Evolutionary conservation across 352 stramenopile genomes (phyloP), one percentile per base, ranked within the genome.

Genomic region (Phytophthora kernoviae): DNA sequence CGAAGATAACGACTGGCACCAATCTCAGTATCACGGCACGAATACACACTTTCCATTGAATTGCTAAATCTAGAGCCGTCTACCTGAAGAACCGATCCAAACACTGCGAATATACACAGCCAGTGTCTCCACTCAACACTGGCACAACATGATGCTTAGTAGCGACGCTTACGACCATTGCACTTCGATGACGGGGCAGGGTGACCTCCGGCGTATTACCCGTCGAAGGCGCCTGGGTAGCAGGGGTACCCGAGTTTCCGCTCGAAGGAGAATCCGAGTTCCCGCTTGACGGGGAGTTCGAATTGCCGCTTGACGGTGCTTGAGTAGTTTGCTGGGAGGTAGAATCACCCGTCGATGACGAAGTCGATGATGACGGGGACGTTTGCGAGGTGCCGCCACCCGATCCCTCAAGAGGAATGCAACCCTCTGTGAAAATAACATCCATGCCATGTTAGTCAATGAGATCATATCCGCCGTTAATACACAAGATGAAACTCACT

Each of bases 391-490:
- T 65, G 34, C 46, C 57, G 22, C 67, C 53, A 39, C 55, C 57
- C 12, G 62, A 58, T 14, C 67, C 68, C 26, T 51, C 58, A n/a
- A 76, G 58, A 14, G 68, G 63, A 21, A 73, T 68, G 58, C 68
- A 76, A 34, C 73, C 60, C 68, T 76, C 67, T 76, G 58, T 17
- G 24, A 30, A 6, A 30, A 30, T 30, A 30, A 30, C 24, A 30
- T n/a, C n/a, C n/a, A 49, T 6, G 22, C n/a, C n/a, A n/a, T n/a
- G 9, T 4, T 1, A 39, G 15, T 0, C 21, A 40, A 17, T 56
- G 14, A 2, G 3, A 4, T 5, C 5, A 2, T 41, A 4, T 5
- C 5, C 34, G 34, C 3, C 2, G 34, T 5, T 15, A 41, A 4
- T 2, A 41, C 2, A 15, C n/a, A 15, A 2, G 6, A 30, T n/a